phyloP scores from a whole-genome alignment of 139 green algal species.

The Chloropicon primus region DNA sequence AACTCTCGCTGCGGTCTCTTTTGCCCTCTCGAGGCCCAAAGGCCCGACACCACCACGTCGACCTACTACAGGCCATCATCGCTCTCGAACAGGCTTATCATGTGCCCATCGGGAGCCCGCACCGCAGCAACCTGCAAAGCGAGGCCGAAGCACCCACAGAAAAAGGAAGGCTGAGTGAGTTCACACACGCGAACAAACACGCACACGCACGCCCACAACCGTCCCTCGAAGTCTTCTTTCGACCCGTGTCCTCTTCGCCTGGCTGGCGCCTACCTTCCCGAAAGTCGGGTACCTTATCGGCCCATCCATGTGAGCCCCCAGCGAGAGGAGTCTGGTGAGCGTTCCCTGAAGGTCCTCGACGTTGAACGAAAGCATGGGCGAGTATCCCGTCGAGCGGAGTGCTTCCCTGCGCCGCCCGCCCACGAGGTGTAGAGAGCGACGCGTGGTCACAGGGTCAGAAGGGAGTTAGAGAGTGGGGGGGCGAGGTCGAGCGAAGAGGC shows the following conservation, averaged over 20 bases:
- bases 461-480: too few relatives aligned
- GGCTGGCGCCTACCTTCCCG: constrained; percentile 38
- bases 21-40: too few relatives aligned
- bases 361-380: constrained; percentile 45
- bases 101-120: constrained; percentile 39
- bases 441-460: too few relatives aligned
- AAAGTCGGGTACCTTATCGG: constrained; percentile 41
- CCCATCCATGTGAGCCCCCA: constrained; percentile 53
- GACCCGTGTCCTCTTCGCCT: too few relatives aligned
- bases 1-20: too few relatives aligned
- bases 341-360: constrained; percentile 53
- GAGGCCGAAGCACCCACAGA: neutral
- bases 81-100: constrained; percentile 44
- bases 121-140: constrained; percentile 34
- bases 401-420: constrained; percentile 33
- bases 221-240: too few relatives aligned
- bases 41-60: neutral
- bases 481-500: too few relatives aligned
- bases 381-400: constrained; percentile 42
- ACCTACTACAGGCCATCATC: neutral
- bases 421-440: constrained; percentile 4
- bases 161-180: too few relatives aligned
- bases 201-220: too few relatives aligned
- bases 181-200: too few relatives aligned
- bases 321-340: constrained; percentile 32